Base-by-base conservation (phyloP, 2,329 filamentous ascomycete species). In the Penicillium sp. region DNA sequence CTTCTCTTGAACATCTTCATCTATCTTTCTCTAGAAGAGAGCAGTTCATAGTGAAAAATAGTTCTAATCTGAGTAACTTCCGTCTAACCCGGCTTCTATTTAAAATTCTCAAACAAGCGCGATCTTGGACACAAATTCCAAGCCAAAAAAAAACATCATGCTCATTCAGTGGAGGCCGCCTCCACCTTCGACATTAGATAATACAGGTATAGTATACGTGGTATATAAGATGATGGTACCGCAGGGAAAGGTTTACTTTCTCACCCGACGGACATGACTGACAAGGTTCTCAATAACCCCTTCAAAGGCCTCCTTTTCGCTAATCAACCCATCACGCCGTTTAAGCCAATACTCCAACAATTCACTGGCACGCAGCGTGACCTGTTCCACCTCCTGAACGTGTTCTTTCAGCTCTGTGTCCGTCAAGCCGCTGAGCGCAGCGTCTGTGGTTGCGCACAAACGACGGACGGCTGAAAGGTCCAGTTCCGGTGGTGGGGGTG, bases 261-360 rank as follows among this genome's bases (percentile, higher is more conserved):
- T 82, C 50, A 90, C 85, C 74, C 92, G 90, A 69, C 90, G 81
- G 44, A 90, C 90, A 75, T 95, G 90, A 71, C 91, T 94, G 39
- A 96, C 92, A 59, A 97, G 73, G 70, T 96, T 96, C 74, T 96
- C 92, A 79, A 97, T 96, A 14, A 97, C 92, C 0, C 90, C 91
- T 69, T 97, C 92, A 69, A 96, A 94, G 2, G 91, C 90, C 69
- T 96, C 92, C 62, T 94, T 87, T 68, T 97, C 92, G 36, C 89
- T 89, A 58, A 95, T 76, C 63, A 92, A 90, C 62, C 91, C 90
- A 68, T 96, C 92, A 47, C 88, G 87, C 63, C 86, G 79, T 76
- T 89, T 89, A 62, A 89, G 81, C 92, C 92, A 97, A 69, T 92
- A 95, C 59, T 90, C 88, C 46, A 96, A 76, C 35, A 92, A 85